A percentile compares a stretch with the other conserved stretches of the same genome.
Evolutionary conservation across 2,329 filamentous ascomycete species (phyloP).

Genomic region (Colletotrichum nymphaeae): DNA sequence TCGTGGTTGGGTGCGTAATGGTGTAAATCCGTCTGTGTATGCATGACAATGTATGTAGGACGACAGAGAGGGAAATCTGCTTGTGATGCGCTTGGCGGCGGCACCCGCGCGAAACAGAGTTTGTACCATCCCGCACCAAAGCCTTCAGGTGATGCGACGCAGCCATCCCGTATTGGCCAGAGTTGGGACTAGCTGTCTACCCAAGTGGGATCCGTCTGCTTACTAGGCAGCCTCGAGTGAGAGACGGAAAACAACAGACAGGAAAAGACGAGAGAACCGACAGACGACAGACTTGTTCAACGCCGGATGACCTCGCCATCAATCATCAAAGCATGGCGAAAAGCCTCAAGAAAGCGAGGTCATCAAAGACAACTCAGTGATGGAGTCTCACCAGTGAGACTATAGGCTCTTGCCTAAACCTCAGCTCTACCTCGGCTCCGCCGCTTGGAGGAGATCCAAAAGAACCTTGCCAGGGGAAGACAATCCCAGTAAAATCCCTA

Average conservation of each 20-base stretch:
- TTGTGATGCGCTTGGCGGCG: constrained; percentile 35
- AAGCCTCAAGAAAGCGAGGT: neutral
- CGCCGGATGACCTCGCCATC: constrained; percentile 23
- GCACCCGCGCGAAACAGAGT: constrained; percentile 35
- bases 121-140: constrained; percentile 24
- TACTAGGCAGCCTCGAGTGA: constrained; percentile 13
- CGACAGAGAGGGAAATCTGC: constrained; percentile 30
- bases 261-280: neutral
- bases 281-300: neutral
- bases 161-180: constrained; percentile 20
- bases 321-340: neutral
- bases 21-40: neutral
- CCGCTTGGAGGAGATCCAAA: neutral
- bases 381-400: constrained; percentile 16
- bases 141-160: constrained; percentile 27
- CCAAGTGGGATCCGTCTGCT: constrained; percentile 18
- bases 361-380: constrained; percentile 1
- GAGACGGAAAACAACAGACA: neutral
- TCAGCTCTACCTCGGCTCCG: neutral
- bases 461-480: constrained; percentile 9
- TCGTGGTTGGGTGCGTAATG: constrained; percentile 13
- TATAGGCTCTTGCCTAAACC: neutral
- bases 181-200: constrained; percentile 3
- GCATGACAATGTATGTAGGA: constrained; percentile 20
- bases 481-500: constrained; percentile 11